Conservation (phyloP, 805 yeast genomes). For the Wickerhamomyces hampshirensis region DNA sequence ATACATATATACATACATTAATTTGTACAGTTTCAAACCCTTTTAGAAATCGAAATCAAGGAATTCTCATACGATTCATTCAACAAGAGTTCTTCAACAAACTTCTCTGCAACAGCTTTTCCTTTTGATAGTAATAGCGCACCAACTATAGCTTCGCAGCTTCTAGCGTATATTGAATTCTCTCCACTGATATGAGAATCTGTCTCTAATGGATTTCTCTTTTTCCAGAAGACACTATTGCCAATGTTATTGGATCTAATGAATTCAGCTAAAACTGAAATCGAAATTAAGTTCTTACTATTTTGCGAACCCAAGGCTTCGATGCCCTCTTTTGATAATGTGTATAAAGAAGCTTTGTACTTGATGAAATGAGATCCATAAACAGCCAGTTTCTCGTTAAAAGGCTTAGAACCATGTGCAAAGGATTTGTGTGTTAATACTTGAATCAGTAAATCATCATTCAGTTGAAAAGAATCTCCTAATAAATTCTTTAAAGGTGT, state of each 20-base stretch:
- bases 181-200: constrained; percentile 50
- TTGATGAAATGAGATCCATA: constrained; percentile 65
- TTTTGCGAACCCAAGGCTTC: constrained; percentile 55
- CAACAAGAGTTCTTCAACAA: constrained; percentile 47
- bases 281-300: constrained; percentile 48
- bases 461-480: constrained; percentile 44
- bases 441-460: constrained; percentile 65
- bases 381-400: constrained; percentile 77
- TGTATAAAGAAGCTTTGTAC: constrained; percentile 29
- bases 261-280: constrained; percentile 45
- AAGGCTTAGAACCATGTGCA: constrained; percentile 86
- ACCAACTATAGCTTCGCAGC: constrained; percentile 60
- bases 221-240: constrained; percentile 61
- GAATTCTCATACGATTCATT: constrained; percentile 14
- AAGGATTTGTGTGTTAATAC: constrained; percentile 90
- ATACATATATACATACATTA: too few species aligned
- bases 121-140: constrained; percentile 65
- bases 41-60: constrained; percentile 12
- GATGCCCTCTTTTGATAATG: constrained; percentile 27
- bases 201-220: constrained; percentile 42
- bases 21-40: background rate
- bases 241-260: constrained; percentile 45
- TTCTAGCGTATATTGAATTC: constrained; percentile 46
- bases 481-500: constrained; percentile 45
- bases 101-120: constrained; percentile 49